Base-by-base conservation (phyloP, 371 early-diverging fungal genomes). In the Dinochytrium kinnereticum region DNA sequence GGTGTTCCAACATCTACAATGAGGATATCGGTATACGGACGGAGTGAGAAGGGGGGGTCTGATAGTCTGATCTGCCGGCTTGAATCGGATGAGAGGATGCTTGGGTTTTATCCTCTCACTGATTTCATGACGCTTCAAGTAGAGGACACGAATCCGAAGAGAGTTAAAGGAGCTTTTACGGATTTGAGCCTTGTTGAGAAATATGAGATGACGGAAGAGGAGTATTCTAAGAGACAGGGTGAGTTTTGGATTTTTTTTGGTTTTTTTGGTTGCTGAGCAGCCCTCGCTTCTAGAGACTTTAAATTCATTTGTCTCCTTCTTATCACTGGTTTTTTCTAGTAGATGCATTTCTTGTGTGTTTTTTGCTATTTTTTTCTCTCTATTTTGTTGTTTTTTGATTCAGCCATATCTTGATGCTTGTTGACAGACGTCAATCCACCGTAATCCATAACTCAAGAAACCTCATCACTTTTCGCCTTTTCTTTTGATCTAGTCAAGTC, bases 181-280 rank as follows among this genome's bases (percentile, higher is more conserved):
- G 98, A 98, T 83, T 85, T 92, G 1, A 91, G 92, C 1, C 86
- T 91, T 51, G 97, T 98, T 2, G 90, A 96, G 70, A 98, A 97
- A 80, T 95, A 91, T 78, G 97, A 95, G 79, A 85, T 98, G 70
- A 78, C 90, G 0, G 92, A 95, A 10, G 93, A 92, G 15, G 93
- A 95, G 73, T 98, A 98, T 77, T 87, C 88, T 15, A 92, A 92
- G 76, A 82, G 81, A 26, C 64, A 37, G n/a, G 86, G 85, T 80
- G 70, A 19, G 38, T 26, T 26, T 19, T 59, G n/a, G n/a, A 21
- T 71, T 0, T 57, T 73, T 1, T 0, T 31, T 13, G 21, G 7
- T 30, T 21, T 19, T 5, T 49, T 24, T 64, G 30, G n/a, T 26
- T 72, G 19, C 7, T 13, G 44, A 19, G 44, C 44, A 13, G 19